Evolutionary conservation across 805 yeast species (phyloP), one percentile per base, ranked within the genome.

Genomic region (Wickerhamiella slavikovae): DNA sequence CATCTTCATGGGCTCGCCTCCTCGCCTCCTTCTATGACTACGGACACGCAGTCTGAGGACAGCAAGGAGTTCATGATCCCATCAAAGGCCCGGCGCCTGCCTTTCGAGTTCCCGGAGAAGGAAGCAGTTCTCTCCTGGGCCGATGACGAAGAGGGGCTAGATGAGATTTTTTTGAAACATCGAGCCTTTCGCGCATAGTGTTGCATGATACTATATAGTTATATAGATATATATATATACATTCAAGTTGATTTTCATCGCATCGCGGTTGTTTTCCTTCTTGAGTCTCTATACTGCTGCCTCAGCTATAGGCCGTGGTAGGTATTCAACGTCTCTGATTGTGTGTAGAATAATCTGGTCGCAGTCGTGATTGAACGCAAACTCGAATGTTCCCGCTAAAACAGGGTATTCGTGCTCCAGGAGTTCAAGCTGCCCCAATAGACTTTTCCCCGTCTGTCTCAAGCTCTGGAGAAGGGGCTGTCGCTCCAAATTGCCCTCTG

Each of bases 361-460:
- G 39, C 54, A 47, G 15, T 34, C 35, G 5, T 29, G 18, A 24
- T 34, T 40, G 30, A 51, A 44, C 17, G 42, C 46, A 28, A 50
- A 51, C 39, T 49, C 54, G 30, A 51, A 50, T 21, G 47, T 40
- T n/a, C 55, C 55, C 10, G 49, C 47, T 16, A 51, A 35, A 13
- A 49, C 46, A 3, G 54, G 54, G 35, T 42, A 47, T 37, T 49
- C 55, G 23, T 43, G 43, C 2, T 53, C 51, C n/a, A 41, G 34
- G 22, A 49, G 35, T 10, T 43, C 45, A 22, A 49, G 35, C 23
- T 37, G 34, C 9, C 39, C 33, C 24, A 44, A 43, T 7, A 48
- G 32, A n/a, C 17, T 25, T 27, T 8, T 23, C 27, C 15, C 14
- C 11, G 17, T 17, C 11, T 14, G 17, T 17, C n/a, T n/a, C n/a